phyloP scores from a whole-genome alignment of 2,329 filamentous ascomycete genomes.

The Fusarium equiseti region DNA sequence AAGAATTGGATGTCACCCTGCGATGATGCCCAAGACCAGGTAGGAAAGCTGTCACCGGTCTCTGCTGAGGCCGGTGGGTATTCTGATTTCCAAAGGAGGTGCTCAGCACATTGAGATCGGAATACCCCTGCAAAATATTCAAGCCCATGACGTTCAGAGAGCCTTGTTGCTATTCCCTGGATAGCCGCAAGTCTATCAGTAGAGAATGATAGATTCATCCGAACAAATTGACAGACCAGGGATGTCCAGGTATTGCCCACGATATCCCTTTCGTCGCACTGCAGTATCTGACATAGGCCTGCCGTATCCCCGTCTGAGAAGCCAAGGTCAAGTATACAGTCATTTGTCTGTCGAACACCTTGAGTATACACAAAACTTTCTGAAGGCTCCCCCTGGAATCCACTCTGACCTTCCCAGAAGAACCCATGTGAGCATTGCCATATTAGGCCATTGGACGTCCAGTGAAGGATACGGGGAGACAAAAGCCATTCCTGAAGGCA shows the following conservation, averaged over 20 bases:
- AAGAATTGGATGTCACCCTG: no score
- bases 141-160: fast-evolving
- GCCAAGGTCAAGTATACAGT: background rate
- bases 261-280: fast-evolving
- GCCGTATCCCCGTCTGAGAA: no score
- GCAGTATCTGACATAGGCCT: background rate
- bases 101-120: background rate
- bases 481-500: background rate
- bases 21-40: background rate
- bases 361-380: no score
- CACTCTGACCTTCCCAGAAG: background rate
- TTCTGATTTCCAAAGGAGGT: background rate
- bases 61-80: no score
- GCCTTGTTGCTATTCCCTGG: background rate
- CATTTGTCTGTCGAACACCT: no score
- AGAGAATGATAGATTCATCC: background rate
- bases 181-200: background rate
- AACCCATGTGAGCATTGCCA: background rate
- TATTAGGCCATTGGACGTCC: fast-evolving
- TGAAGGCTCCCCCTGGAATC: background rate
- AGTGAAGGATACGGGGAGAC: background rate
- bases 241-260: no score
- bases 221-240: no score
- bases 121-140: background rate
- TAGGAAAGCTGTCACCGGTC: background rate